Percentiles rank a stretch among this genome's conserved stretches.
These are phyloP conservation scores for Paecilomyces fulvus DNA, from an alignment of 2,329 filamentous ascomycete species.

Conservation along the genomic window DNA sequence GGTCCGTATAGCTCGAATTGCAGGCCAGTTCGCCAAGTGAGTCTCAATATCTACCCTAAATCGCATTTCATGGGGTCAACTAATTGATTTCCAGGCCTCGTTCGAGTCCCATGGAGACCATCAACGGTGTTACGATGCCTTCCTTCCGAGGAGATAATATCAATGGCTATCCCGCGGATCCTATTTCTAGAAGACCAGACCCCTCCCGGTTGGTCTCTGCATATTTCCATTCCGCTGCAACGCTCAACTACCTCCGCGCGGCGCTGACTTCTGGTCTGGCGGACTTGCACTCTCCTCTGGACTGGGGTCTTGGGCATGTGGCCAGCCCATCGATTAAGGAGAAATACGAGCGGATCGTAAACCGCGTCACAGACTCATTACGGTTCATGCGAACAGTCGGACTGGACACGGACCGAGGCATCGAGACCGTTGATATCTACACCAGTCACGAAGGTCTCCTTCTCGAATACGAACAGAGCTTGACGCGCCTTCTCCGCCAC, in stretches of 20 bases:
- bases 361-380: slow-evolving; percentile 79
- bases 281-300: slow-evolving; percentile 83
- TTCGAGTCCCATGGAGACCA: slow-evolving; percentile 75
- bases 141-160: slow-evolving; percentile 94
- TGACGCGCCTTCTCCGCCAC: slow-evolving; percentile 68
- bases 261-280: slow-evolving; percentile 81
- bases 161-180: slow-evolving; percentile 64
- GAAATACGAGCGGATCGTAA: slow-evolving; percentile 78
- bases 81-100: slow-evolving; percentile 47
- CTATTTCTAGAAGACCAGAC: slow-evolving; percentile 69
- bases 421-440: slow-evolving; percentile 89
- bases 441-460: slow-evolving; percentile 92
- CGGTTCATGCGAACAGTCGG: slow-evolving; percentile 93
- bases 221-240: slow-evolving; percentile 93
- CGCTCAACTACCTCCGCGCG: slow-evolving; percentile 83
- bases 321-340: slow-evolving; percentile 71
- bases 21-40: slow-evolving; percentile 88
- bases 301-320: slow-evolving; percentile 92
- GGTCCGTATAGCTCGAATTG: slow-evolving; percentile 90
- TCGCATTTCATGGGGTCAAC: neutral
- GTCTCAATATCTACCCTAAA: neutral
- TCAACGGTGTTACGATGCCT: slow-evolving; percentile 71
- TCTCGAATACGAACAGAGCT: slow-evolving; percentile 83
- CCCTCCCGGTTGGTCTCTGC: slow-evolving; percentile 77
- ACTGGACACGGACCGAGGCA: slow-evolving; percentile 71